These are phyloP conservation scores for Austroboletus eburneus DNA, from an alignment of 768 basidiomycete genomes.

Conservation along the genomic window DNA sequence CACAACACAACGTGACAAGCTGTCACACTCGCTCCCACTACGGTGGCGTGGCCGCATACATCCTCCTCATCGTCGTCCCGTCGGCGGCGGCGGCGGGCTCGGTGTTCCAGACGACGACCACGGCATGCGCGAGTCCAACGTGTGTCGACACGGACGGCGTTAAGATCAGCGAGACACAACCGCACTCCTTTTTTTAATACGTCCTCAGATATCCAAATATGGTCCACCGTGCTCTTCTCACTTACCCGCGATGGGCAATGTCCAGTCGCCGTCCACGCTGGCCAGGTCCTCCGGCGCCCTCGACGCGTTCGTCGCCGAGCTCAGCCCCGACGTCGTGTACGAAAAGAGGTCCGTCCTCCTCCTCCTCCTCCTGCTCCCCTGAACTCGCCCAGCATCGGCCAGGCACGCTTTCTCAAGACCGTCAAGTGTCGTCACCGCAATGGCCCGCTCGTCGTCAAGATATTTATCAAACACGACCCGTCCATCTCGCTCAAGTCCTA, in stretches of 20 bases:
- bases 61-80: slow-evolving; percentile 1
- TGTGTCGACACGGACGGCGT: too few relatives aligned
- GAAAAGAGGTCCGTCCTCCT: slow-evolving; percentile 71
- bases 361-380: not conserved
- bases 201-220: not conserved
- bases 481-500: slow-evolving; percentile 72
- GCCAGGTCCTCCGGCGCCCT: slow-evolving; percentile 75
- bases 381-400: slow-evolving; percentile 21
- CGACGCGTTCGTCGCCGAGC: slow-evolving; percentile 87
- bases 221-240: slow-evolving; percentile 2
- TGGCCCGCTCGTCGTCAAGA: slow-evolving; percentile 85
- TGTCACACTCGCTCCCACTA: slow-evolving; percentile 20
- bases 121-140: too few relatives aligned
- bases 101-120: not conserved
- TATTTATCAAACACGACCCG: slow-evolving; percentile 94
- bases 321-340: slow-evolving; percentile 82
- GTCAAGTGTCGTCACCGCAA: slow-evolving; percentile 84
- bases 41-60: slow-evolving; percentile 17
- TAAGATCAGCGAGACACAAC: too few relatives aligned
- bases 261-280: slow-evolving; percentile 64
- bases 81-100: not conserved
- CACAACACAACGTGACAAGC: slow-evolving; percentile 23
- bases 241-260: slow-evolving; percentile 64
- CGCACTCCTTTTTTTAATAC: too few relatives aligned
- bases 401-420: slow-evolving; percentile 55